Evolutionary conservation across 352 stramenopile species (phyloP).

Genomic region (Saprolegnia diclina): DNA sequence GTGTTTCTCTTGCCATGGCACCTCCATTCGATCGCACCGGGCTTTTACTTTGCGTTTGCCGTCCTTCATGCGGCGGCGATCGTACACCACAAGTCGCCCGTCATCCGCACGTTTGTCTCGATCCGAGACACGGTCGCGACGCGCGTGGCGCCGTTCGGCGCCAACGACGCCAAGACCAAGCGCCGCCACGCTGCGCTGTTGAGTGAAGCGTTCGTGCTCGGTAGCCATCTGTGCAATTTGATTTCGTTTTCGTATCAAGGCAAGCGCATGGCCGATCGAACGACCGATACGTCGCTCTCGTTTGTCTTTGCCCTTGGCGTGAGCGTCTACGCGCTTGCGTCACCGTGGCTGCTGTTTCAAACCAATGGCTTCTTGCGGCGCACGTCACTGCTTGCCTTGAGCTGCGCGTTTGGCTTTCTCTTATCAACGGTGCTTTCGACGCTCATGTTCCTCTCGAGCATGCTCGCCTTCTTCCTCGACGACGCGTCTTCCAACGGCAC

Average conservation of each 20-base stretch:
- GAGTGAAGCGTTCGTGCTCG: neutral
- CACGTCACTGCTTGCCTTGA: neutral
- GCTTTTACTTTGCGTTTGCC: constrained; percentile 8
- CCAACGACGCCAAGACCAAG: neutral
- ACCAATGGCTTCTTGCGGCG: constrained; percentile 2
- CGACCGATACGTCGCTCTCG: neutral
- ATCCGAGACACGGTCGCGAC: neutral
- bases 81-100: neutral
- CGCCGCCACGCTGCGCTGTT: neutral
- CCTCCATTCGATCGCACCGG: neutral
- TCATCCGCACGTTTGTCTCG: constrained; percentile 4
- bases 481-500: neutral
- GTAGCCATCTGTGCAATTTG: constrained; percentile 9
- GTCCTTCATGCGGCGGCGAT: neutral
- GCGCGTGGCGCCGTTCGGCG: neutral
- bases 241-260: constrained; percentile 23
- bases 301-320: constrained; percentile 11
- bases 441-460: neutral
- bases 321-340: neutral
- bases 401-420: constrained; percentile 9
- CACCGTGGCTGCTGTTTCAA: constrained; percentile 18
- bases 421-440: constrained; percentile 9
- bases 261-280: constrained; percentile 8
- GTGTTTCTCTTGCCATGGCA: constrained; percentile 1
- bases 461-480: constrained; percentile 4